Conservation (phyloP, 75 land plant genomes). For the Adiantum capillusveneris region DNA sequence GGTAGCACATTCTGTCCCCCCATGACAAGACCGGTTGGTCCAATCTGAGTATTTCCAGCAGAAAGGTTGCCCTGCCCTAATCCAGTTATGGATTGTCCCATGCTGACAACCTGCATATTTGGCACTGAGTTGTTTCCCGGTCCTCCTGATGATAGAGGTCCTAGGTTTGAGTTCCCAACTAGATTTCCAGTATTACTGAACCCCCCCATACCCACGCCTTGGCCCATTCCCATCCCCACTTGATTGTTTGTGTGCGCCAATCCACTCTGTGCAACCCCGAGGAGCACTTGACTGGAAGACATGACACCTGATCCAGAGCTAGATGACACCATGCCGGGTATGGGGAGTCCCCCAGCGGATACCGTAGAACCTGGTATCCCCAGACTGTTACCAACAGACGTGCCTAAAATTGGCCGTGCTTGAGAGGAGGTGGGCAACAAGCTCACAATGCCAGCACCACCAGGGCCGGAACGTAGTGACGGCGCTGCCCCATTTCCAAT, state of each 20-base stretch:
- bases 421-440: constrained; percentile 60
- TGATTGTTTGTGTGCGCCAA: constrained; percentile 9
- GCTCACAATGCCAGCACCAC: constrained; percentile 54
- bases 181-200: constrained; percentile 13
- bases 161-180: constrained; percentile 46
- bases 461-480: constrained; percentile 40
- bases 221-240: constrained; percentile 16
- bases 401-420: constrained; percentile 40
- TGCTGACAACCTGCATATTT: constrained; percentile 20
- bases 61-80: constrained; percentile 35
- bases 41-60: constrained; percentile 37
- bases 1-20: constrained; percentile 38
- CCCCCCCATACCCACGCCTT: constrained; percentile 2
- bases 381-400: constrained; percentile 27
- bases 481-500: constrained; percentile 36
- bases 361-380: constrained; percentile 44
- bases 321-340: constrained; percentile 65
- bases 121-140: constrained; percentile 9
- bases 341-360: constrained; percentile 48
- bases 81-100: constrained; percentile 37
- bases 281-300: neutral
- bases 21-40: constrained; percentile 50
- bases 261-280: constrained; percentile 11
- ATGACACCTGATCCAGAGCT: constrained; percentile 4
- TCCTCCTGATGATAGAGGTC: constrained; percentile 34